Conservation (phyloP, 2,329 filamentous ascomycete genomes). For the Podosphaera fusca region DNA sequence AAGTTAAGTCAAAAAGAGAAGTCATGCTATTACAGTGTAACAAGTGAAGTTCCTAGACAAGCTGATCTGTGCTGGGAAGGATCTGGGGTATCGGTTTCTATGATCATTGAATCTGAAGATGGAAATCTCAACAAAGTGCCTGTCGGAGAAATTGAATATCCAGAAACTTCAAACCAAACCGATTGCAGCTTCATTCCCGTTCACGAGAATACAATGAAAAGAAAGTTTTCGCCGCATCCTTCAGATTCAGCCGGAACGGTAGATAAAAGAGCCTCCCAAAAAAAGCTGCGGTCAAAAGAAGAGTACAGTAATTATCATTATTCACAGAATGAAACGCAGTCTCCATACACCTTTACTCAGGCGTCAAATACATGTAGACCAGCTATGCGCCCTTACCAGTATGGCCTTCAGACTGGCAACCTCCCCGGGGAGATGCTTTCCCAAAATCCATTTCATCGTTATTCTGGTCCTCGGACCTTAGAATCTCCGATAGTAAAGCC, state of each 20-base stretch:
- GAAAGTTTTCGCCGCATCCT: constrained; percentile 23
- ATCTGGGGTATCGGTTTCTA: constrained; percentile 31
- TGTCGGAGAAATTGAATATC: constrained; percentile 39
- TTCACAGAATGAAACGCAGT: constrained; percentile 22
- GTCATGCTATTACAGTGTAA: constrained; percentile 46
- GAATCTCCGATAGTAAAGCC: constrained; percentile 22
- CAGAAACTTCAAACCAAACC: constrained; percentile 20
- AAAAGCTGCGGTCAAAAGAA: constrained; percentile 24
- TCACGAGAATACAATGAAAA: constrained; percentile 25
- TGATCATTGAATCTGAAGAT: constrained; percentile 34
- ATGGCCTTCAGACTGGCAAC: constrained; percentile 16
- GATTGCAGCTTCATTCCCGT: constrained; percentile 15
- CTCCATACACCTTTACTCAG: constrained; percentile 27
- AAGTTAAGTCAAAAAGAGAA: constrained; percentile 35
- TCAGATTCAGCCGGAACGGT: constrained; percentile 23
- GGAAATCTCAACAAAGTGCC: constrained; percentile 27
- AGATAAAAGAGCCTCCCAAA: constrained; percentile 21
- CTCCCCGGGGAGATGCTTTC: constrained; percentile 17
- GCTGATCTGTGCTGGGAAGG: constrained; percentile 30
- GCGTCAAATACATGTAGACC: constrained; percentile 22
- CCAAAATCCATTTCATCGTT: constrained; percentile 20
- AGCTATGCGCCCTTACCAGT: constrained; percentile 16
- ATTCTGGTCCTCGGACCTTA: constrained; percentile 19
- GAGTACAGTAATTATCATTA: constrained; percentile 33
- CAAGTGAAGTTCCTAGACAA: constrained; percentile 46